Evolutionary conservation across 2,329 filamentous ascomycete species (phyloP).

Genomic region (Aspergillus alliaceus): DNA sequence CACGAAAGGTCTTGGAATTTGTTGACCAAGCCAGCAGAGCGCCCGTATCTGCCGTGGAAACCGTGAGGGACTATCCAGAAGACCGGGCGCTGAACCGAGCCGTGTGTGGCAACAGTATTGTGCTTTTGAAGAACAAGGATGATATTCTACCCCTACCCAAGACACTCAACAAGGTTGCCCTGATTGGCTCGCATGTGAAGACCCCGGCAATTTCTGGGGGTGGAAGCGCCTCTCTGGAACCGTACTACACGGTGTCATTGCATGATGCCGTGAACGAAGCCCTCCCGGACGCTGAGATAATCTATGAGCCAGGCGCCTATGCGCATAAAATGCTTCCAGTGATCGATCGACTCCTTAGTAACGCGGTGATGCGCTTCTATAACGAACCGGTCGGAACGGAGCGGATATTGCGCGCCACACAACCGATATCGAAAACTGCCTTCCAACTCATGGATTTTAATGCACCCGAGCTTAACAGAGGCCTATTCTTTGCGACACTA

Average conservation of each 20-base stretch:
- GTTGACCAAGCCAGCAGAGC: conserved; percentile 23
- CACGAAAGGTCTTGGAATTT: conserved; percentile 33
- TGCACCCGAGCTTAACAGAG: conserved; percentile 22
- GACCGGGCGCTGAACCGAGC: conserved; percentile 19
- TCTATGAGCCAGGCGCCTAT: conserved; percentile 24
- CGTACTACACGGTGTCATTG: conserved; percentile 33
- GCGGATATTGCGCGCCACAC: conserved; percentile 17
- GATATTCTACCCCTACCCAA: conserved; percentile 21
- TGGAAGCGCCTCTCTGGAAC: conserved; percentile 34
- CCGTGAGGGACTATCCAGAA: conserved; percentile 13
- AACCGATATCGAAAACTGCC: conserved; percentile 31
- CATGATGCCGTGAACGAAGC: conserved; percentile 30
- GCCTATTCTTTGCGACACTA: conserved; percentile 54
- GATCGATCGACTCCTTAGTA: conserved; percentile 26
- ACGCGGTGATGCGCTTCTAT: conserved; percentile 26
- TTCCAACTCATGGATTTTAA: conserved; percentile 38
- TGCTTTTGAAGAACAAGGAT: conserved; percentile 21
- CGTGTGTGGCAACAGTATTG: conserved; percentile 16
- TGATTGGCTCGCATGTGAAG: conserved; percentile 37
- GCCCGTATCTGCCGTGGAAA: conserved; percentile 12
- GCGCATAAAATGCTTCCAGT: conserved; percentile 35
- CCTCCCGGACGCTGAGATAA: conserved; percentile 9
- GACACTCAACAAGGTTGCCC: conserved; percentile 11
- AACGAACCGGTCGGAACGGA: conserved; percentile 21
- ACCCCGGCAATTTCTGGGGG: conserved; percentile 34